Evolutionary conservation across 768 basidiomycete genomes (phyloP), one percentile per base, ranked within the genome.

Genomic region (Psilocybe cubensis): DNA sequence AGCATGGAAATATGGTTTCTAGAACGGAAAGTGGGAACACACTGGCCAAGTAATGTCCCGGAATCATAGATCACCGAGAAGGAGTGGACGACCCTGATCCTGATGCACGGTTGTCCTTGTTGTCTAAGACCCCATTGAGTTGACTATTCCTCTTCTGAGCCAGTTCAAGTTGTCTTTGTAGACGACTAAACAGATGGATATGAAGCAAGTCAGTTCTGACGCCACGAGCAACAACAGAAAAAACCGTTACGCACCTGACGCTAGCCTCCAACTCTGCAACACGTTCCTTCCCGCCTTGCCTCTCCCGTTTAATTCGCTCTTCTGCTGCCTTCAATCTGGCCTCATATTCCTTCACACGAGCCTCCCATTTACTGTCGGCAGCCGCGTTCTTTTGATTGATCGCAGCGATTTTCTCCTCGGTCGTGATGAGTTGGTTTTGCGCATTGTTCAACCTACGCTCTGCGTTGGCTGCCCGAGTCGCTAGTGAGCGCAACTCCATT

Each of bases 321-420:
- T 94, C 93, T 0, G 92, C 92, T 0, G 87, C 85, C 70, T 87
- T 88, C 60, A 95, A 68, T 17, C 91, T 76, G 12, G 83, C 69
- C 74, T 97, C 94, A 65, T 96, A 95, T 72, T 98, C 96, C 71
- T 88, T 89, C 43, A 98, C 92, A n/a, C 96, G 80, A 0, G 89
- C 92, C 66, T 96, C 95, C 94, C 96, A 98, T 72, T 96, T 96
- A 51, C 75, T 77, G 63, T 97, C 95, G 0, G 91, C 89, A 0
- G 76, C 77, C 0, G 79, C 76, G 33, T 82, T 90, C 77, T 87
- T 90, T 74, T 86, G 80, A 62, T 88, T 89, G 73, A 91, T 81
- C 38, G 76, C 71, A 1, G 88, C 85, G 47, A 96, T 81, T 74
- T 89, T 89, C 73, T 96, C 93, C 68, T 98, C 96, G 3, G 91